These are phyloP conservation scores for Schizochytrium sp. DNA, from an alignment of 108 stramenopile genomes.

Conservation along the genomic window DNA sequence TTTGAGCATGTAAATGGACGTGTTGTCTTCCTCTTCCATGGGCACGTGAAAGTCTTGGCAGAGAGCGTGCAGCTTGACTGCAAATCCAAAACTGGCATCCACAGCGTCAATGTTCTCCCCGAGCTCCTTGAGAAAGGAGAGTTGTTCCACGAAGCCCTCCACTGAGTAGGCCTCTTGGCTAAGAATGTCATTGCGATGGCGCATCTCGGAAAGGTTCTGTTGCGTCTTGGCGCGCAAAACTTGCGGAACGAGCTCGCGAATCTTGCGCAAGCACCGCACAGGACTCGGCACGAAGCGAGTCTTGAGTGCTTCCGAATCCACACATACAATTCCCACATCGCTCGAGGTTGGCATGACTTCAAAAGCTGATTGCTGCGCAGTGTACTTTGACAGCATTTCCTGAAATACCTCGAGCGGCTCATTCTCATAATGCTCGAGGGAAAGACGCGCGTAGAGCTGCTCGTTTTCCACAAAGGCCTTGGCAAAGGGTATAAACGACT, in stretches of 20 bases:
- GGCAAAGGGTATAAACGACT: constrained; percentile 40
- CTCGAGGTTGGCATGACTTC: constrained; percentile 32
- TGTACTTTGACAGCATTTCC: background rate
- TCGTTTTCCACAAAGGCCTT: constrained; percentile 32
- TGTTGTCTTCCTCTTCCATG: background rate
- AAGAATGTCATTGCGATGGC: constrained; percentile 34
- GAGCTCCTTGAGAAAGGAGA: constrained; percentile 35
- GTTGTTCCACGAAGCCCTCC: constrained; percentile 46
- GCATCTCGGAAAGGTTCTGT: constrained; percentile 32
- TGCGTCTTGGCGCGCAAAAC: constrained; percentile 28
- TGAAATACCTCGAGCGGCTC: background rate
- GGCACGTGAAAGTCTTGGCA: background rate
- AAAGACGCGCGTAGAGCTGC: background rate
- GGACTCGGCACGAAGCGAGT: constrained; percentile 41
- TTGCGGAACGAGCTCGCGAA: constrained; percentile 40
- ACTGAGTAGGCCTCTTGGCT: constrained; percentile 29
- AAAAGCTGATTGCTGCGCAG: background rate
- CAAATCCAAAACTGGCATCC: constrained; percentile 35
- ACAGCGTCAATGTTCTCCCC: constrained; percentile 28
- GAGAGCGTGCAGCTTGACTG: constrained; percentile 26
- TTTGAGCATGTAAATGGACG: background rate
- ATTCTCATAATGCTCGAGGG: background rate
- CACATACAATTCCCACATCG: constrained; percentile 41
- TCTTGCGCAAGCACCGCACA: constrained; percentile 29
- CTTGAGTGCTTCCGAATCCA: constrained; percentile 39